These are phyloP conservation scores for Lagenidium sp. DNA, from an alignment of 352 stramenopile genomes.

Conservation along the genomic window DNA sequence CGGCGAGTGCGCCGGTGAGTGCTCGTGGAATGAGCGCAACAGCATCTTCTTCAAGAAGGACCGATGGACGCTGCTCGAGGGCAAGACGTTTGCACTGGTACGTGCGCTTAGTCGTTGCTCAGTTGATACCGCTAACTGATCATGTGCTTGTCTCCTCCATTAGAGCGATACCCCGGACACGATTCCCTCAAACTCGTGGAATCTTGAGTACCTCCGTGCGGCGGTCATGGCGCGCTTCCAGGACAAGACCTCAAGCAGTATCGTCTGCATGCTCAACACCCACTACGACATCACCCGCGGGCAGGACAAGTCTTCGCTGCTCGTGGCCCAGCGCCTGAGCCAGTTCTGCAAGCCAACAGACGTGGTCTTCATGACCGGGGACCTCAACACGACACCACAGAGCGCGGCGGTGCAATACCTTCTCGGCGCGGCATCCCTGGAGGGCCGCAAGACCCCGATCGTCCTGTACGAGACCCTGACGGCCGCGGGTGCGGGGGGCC, in stretches of 20 bases:
- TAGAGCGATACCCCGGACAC: conserved; percentile 57
- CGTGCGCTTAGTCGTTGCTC: too few relatives aligned
- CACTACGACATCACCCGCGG: conserved; percentile 56
- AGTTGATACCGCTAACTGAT: too few relatives aligned
- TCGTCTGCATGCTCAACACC: conserved; percentile 69
- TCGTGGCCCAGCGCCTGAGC: conserved; percentile 35
- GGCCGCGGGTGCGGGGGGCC: conserved; percentile 21
- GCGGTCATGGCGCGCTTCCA: conserved; percentile 47
- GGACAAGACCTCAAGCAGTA: conserved; percentile 14
- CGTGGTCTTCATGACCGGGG: conserved; percentile 53
- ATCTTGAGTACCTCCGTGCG: conserved; percentile 47
- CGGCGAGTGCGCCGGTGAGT: conserved; percentile 51
- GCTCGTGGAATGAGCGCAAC: conserved; percentile 49
- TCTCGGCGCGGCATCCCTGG: conserved; percentile 10
- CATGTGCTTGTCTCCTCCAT: too few relatives aligned
- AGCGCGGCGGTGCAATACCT: conserved; percentile 36
- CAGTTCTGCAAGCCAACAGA: conserved; percentile 32
- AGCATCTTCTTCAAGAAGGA: conserved; percentile 53
- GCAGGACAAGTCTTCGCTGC: conserved; percentile 38
- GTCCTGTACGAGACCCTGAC: conserved; percentile 57
- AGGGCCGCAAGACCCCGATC: conserved; percentile 23
- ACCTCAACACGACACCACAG: conserved; percentile 43
- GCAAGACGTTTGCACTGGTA: conserved; percentile 47
- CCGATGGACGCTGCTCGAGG: conserved; percentile 29
- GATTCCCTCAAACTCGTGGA: conserved; percentile 52